Conservation (phyloP, 1,284 basidiomycete species). For the Porodaedalea pini region DNA sequence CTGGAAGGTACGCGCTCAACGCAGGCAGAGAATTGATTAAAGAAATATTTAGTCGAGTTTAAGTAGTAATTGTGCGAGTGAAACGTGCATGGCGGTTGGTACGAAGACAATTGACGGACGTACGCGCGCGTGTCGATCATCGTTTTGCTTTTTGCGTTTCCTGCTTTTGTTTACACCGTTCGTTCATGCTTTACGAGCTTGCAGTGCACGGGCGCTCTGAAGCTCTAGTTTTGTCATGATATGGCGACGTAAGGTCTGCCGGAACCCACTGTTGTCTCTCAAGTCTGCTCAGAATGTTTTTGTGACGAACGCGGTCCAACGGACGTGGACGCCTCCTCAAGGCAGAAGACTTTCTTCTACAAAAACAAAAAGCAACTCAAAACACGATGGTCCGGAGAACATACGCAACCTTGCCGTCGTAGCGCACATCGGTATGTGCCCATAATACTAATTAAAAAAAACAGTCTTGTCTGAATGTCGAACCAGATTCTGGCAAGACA, state of each 20-base stretch:
- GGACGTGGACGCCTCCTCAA: neutral
- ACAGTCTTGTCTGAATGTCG: slow-evolving; percentile 26
- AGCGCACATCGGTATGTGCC: slow-evolving; percentile 70
- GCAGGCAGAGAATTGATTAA: neutral
- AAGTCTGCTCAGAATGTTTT: neutral
- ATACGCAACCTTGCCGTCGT: slow-evolving; percentile 79
- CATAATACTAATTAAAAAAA: neutral
- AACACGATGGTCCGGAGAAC: slow-evolving; percentile 32
- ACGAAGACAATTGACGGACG: slow-evolving; percentile 1
- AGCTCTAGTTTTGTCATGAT: neutral
- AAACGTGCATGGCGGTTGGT: neutral
- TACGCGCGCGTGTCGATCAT: slow-evolving; percentile 2
- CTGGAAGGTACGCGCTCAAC: too few species aligned
- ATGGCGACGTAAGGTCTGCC: neutral
- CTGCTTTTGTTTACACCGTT: neutral
- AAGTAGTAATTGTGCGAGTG: neutral
- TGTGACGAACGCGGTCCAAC: neutral
- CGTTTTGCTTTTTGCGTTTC: neutral
- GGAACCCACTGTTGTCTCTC: neutral
- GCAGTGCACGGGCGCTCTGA: neutral
- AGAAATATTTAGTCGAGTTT: neutral
- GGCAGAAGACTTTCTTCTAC: slow-evolving; percentile 2
- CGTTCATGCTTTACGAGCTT: neutral
- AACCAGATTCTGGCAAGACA: slow-evolving; percentile 84
- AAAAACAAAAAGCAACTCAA: slow-evolving; percentile 2